Percentiles rank a stretch among this genome's conserved stretches.
Evolutionary conservation across 352 stramenopile genomes (phyloP).

Genomic region (Peronosclerospora sorghi): DNA sequence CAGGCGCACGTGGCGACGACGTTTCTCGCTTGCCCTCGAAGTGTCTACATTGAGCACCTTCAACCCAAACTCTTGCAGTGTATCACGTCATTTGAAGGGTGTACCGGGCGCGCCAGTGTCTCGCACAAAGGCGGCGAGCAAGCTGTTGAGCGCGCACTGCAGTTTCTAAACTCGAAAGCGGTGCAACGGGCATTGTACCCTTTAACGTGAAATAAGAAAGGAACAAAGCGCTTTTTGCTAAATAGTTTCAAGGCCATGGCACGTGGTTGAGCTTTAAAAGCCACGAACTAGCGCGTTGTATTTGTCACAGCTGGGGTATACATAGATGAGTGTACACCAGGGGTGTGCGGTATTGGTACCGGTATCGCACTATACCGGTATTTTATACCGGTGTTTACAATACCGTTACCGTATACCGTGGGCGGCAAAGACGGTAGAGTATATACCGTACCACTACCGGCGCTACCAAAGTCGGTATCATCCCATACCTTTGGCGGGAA

Average conservation of each 20-base stretch:
- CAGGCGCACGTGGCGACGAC: neutral
- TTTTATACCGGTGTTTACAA: no score
- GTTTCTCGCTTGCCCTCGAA: conserved; percentile 5
- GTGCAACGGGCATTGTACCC: conserved; percentile 15
- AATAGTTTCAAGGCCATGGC: neutral
- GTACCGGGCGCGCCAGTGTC: conserved; percentile 25
- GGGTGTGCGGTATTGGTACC: no score
- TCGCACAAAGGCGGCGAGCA: conserved; percentile 48
- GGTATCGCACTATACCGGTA: no score
- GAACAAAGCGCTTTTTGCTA: neutral
- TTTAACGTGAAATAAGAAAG: neutral
- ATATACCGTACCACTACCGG: no score
- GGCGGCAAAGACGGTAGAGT: no score
- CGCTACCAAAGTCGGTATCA: no score
- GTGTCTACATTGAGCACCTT: conserved; percentile 27
- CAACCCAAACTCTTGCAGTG: conserved; percentile 57
- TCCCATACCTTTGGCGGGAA: no score
- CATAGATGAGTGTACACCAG: no score
- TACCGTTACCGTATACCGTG: no score
- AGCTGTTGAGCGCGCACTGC: conserved; percentile 35
- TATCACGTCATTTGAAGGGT: conserved; percentile 59
- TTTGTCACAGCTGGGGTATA: no score
- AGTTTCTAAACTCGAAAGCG: conserved; percentile 38
- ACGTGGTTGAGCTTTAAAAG: neutral
- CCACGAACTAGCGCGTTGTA: no score